phyloP scores from a whole-genome alignment of 1,284 basidiomycete species.

The Filobasidium uniguttulatum region DNA sequence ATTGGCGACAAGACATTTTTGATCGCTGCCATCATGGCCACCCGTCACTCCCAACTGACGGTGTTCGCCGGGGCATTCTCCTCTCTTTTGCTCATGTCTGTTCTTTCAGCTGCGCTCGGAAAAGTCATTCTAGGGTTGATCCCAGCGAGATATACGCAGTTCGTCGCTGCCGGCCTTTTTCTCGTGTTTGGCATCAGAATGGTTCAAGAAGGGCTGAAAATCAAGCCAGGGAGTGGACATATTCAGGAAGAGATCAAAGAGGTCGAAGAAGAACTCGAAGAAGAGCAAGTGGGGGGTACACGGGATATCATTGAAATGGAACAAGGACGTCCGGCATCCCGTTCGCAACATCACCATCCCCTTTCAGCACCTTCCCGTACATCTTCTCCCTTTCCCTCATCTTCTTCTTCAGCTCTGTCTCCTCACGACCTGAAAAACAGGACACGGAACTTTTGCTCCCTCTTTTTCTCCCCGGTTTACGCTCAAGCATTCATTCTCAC shows the following conservation, averaged over 20 bases:
- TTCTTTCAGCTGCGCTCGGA: constrained; percentile 75
- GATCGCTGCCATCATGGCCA: constrained; percentile 90
- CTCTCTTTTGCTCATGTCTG: constrained; percentile 81
- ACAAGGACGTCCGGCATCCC: constrained; percentile 35
- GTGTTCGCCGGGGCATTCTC: constrained; percentile 84
- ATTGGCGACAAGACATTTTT: constrained; percentile 96
- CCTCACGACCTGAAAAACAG: constrained; percentile 44
- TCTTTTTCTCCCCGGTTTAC: constrained; percentile 81
- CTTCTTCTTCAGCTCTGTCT: no score
- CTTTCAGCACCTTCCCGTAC: not conserved
- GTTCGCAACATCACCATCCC: constrained; percentile 1
- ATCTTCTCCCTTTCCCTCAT: not conserved
- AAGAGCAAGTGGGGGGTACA: constrained; percentile 26
- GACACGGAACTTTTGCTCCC: constrained; percentile 62
- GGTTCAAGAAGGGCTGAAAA: constrained; percentile 61
- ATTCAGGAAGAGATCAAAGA: constrained; percentile 86
- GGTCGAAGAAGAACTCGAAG: constrained; percentile 68
- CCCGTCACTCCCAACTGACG: constrained; percentile 71
- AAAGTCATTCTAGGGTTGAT: constrained; percentile 69
- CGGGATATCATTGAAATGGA: constrained; percentile 49
- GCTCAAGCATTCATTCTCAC: constrained; percentile 91
- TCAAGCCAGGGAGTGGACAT: constrained; percentile 50
- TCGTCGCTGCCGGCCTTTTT: constrained; percentile 58
- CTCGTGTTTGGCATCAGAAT: constrained; percentile 76
- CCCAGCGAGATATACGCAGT: constrained; percentile 41